Conservation (phyloP, 2,329 filamentous ascomycete genomes). For the Madurella mycetomatis region DNA sequence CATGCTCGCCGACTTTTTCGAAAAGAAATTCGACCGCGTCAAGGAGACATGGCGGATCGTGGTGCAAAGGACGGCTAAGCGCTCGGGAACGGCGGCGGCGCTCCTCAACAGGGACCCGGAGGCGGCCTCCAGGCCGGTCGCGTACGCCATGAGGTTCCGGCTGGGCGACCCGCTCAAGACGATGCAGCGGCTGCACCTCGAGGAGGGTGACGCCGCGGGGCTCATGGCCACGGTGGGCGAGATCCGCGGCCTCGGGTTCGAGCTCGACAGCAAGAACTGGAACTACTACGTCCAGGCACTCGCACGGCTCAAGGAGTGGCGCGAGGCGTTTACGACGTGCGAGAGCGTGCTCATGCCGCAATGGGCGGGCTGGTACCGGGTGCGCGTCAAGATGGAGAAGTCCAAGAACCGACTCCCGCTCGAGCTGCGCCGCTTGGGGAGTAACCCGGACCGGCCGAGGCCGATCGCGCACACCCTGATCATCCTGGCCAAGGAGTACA, state of each 20-base stretch:
- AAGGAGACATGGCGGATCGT: slow-evolving; percentile 63
- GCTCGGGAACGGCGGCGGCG: slow-evolving; percentile 24
- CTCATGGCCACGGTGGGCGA: slow-evolving; percentile 53
- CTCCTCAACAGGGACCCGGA: not conserved
- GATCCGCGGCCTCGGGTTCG: slow-evolving; percentile 56
- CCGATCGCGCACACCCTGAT: slow-evolving; percentile 45
- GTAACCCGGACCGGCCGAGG: slow-evolving; percentile 35
- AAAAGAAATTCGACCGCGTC: slow-evolving; percentile 56
- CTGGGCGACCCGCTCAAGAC: slow-evolving; percentile 46
- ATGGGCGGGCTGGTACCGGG: slow-evolving; percentile 67
- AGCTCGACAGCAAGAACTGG: slow-evolving; percentile 73
- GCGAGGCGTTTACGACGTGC: slow-evolving; percentile 68
- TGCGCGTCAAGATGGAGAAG: slow-evolving; percentile 26
- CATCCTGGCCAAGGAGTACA: slow-evolving; percentile 46
- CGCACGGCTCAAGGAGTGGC: slow-evolving; percentile 52
- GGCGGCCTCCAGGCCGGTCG: slow-evolving; percentile 27
- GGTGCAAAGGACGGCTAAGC: slow-evolving; percentile 47
- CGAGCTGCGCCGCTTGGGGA: slow-evolving; percentile 37
- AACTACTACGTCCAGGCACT: slow-evolving; percentile 71
- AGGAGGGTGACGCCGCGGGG: slow-evolving; percentile 39
- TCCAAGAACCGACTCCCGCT: slow-evolving; percentile 31
- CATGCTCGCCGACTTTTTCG: slow-evolving; percentile 61
- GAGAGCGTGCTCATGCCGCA: slow-evolving; percentile 73
- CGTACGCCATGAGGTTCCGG: slow-evolving; percentile 49
- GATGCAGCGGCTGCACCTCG: slow-evolving; percentile 44